Percentiles rank a stretch among this genome's conserved stretches.
These are phyloP conservation scores for Eucalyptus dawsonii DNA, from an alignment of 345 rosid genomes.

Conservation along the genomic window DNA sequence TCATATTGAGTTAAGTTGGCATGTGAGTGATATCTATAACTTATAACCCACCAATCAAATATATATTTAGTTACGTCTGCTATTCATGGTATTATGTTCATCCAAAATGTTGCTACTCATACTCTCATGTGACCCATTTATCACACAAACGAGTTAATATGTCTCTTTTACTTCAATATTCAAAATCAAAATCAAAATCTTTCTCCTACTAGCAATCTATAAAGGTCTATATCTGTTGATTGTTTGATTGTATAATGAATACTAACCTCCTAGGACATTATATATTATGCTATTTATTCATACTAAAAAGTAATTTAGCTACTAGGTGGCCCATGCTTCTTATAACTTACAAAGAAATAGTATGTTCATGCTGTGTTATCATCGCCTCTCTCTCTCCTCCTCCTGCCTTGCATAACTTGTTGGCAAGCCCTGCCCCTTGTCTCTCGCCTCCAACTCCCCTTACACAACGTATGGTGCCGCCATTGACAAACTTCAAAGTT, in stretches of 20 bases:
- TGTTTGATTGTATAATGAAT: not conserved
- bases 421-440: not conserved
- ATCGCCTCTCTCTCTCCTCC: not conserved
- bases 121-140: not conserved
- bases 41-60: not conserved
- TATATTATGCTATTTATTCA: not conserved
- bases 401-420: not conserved
- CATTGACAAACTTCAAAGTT: not conserved
- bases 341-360: not conserved
- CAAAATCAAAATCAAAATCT: not conserved
- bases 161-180: not conserved
- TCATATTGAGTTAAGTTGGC: not conserved
- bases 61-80: not conserved
- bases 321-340: not conserved
- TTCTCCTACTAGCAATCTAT: not conserved
- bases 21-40: not conserved
- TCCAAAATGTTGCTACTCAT: not conserved
- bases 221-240: not conserved
- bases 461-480: not conserved
- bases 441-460: not conserved
- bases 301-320: not conserved
- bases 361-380: not conserved
- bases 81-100: not conserved
- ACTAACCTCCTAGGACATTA: not conserved
- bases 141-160: not conserved